Base-by-base conservation (phyloP, 2,329 filamentous ascomycete species). In the Aspergillus niger region DNA sequence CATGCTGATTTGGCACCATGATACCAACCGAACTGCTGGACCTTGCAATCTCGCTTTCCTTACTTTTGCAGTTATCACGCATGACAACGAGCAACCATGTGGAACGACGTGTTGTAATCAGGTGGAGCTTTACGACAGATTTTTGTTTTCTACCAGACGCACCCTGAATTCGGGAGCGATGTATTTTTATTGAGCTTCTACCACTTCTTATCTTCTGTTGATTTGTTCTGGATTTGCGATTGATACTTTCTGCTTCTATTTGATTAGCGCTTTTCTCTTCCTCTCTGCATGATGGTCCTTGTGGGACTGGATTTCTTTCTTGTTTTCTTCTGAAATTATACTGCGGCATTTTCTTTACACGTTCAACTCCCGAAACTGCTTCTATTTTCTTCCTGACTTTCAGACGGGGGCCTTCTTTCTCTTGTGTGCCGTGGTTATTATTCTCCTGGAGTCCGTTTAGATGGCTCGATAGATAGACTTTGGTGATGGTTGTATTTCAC, bases 21-120 rank as follows among this genome's bases (percentile, higher is more conserved):
- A 54, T 51, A 57, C 54, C 56, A 44, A 43, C 53, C 30, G 22
- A 43, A 41, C 55, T 62, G 61, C 53, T 58, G 44, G 43, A 59
- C 57, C 56, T 60, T 44, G 43, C 61, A 28, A 50, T 50, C 8
- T 30, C n/a, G 49, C 56, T 64, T 56, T 44, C 32, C 44, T 57
- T 47, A 58, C 55, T 58, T 59, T 63, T 63, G 51, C 60, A 67
- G 43, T 59, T 58, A 68, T 64, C 59, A 68, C 66, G 64, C 66
- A 66, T 62, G 66, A 69, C 65, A 63, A 69, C 63, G 67, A 69
- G 57, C 60, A 62, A 64, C 64, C 63, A 69, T 63, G 67, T 68
- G 67, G 62, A 62, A 69, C 59, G 67, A 67, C 41, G 47, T 64
- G 64, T 65, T 68, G 53, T 58, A 58, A 67, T 61, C 62, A 60